Base-by-base conservation (phyloP, 225 moss, liverwort and hornwort genomes). In the Asterella californica region DNA sequence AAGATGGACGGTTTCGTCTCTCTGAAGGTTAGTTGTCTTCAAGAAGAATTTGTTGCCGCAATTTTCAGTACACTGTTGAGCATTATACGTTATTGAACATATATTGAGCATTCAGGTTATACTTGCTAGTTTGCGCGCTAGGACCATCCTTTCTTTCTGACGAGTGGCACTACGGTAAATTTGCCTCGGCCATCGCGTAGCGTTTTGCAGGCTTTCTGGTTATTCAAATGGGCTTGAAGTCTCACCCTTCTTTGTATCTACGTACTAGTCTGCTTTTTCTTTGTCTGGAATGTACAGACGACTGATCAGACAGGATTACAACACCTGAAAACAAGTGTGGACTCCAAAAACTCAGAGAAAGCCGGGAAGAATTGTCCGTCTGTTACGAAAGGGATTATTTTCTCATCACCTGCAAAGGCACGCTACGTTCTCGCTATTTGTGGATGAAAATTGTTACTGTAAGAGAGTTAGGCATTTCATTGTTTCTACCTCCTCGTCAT, bases 1-100 rank as follows among this genome's bases (percentile, higher is more conserved):
- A 79, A 87, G 64, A 79, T 84, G 81, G 76, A 76, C 30, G 87
- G 87, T 11, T 84, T 84, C 52, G 61, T 73, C 55, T 70, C 81
- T 53, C 66, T 84, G 59, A 80, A 79, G 82, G 87, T 80, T 27
- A 73, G 80, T 65, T 53, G 30, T 25, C 42, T 45, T 65, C 32
- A 65, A 32, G 30, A 27, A n/a, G n/a, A 11, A 27, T 27, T 30
- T 63, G 61, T 25, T 63, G 48, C 48, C 48, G 48, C 32, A 10
- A 18, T 66, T 36, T 10, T 57, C 57, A 57, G 2, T 6, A 19
- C 36, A 15, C 1, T 67, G 15, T 67, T 15, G 15, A 36, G 67
- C 34, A 32, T 36, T 14, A n/a, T n/a, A n/a, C n/a, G n/a, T n/a
- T n/a, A n/a, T n/a, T n/a, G n/a, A n/a, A n/a, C n/a, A n/a, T n/a